Conservation (phyloP, 148 eudicot species). For the Hydrangea macrophylla region DNA sequence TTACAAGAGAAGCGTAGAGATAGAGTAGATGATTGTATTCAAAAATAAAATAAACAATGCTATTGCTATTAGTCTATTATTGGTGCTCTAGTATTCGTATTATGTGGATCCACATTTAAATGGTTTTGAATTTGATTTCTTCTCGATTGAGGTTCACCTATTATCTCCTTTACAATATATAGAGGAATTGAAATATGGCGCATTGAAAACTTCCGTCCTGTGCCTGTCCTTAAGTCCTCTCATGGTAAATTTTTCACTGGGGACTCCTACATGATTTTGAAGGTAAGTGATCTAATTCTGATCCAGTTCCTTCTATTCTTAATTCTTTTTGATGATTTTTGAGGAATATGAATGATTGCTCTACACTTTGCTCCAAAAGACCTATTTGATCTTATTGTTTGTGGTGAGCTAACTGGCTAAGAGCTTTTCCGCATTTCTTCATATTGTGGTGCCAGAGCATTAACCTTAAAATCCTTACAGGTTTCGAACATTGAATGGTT, state of each 20-base stretch:
- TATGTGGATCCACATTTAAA: not conserved
- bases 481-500: too few relatives aligned
- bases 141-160: not conserved
- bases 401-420: not conserved
- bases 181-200: conserved; percentile 98
- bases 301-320: not conserved
- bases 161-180: conserved; percentile 42
- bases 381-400: not conserved
- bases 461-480: too few relatives aligned
- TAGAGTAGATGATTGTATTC: not conserved
- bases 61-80: not conserved
- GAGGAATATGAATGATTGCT: not conserved
- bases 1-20: not conserved
- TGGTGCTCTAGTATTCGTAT: not conserved
- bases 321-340: not conserved
- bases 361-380: conserved; percentile 10
- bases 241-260: conserved; percentile 80
- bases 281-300: conserved; percentile 42
- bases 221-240: conserved; percentile 60
- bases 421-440: too few relatives aligned
- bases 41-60: not conserved
- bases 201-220: conserved; percentile 71
- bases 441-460: too few relatives aligned
- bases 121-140: conserved; percentile 6
- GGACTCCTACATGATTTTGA: conserved; percentile 76